phyloP scores from a whole-genome alignment of 805 yeast species.

The Scheffersomyces spartinae region DNA sequence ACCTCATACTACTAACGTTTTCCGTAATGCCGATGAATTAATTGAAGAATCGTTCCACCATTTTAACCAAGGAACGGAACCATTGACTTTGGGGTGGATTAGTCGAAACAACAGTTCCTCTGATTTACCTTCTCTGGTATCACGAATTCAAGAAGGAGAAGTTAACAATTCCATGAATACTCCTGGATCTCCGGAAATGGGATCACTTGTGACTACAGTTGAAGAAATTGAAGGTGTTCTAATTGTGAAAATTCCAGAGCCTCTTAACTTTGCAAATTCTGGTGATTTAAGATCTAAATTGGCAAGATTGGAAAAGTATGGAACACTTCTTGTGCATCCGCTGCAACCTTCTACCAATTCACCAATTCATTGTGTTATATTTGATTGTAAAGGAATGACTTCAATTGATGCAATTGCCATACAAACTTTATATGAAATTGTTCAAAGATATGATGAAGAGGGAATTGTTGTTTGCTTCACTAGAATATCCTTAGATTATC shows the following conservation, averaged over 20 bases:
- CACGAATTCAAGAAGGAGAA: too few species aligned
- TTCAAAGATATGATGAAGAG: conserved; percentile 41
- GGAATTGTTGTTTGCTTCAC: conserved; percentile 49
- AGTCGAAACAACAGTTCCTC: too few species aligned
- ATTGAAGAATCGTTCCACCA: conserved; percentile 28
- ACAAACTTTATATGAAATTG: conserved; percentile 54
- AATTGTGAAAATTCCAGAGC: conserved; percentile 76
- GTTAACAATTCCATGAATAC: too few species aligned
- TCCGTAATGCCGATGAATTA: conserved; percentile 62
- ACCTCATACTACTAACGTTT: conserved; percentile 36
- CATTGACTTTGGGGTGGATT: too few species aligned
- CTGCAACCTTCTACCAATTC: conserved; percentile 45
- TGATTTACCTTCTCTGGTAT: too few species aligned
- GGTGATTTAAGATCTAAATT: conserved; percentile 62
- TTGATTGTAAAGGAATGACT: conserved; percentile 78
- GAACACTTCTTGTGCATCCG: conserved; percentile 67
- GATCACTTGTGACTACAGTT: too few species aligned
- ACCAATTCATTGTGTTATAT: conserved; percentile 45
- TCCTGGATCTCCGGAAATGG: too few species aligned
- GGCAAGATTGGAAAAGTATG: conserved; percentile 62
- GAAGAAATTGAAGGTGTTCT: conserved; percentile 59
- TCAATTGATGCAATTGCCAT: conserved; percentile 72
- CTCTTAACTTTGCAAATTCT: conserved; percentile 78
- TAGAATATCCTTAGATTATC: conserved; percentile 39
- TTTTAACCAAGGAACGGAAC: too few species aligned